Evolutionary conservation across 1,284 basidiomycete genomes (phyloP), one percentile per base, ranked within the genome.

Genomic region (Ceratobasidium sp.): DNA sequence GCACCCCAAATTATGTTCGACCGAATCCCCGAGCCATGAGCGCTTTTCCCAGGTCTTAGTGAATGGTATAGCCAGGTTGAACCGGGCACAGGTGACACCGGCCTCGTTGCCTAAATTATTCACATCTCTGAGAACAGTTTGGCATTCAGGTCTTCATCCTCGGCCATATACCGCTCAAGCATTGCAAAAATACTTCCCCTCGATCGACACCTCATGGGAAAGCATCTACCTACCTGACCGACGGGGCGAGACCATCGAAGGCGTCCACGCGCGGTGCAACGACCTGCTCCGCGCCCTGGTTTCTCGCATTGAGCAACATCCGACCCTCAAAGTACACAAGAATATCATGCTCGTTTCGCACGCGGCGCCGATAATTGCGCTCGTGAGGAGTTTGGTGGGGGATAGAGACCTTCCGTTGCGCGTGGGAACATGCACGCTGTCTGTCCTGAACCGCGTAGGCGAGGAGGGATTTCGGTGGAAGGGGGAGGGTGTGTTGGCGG

Each of bases 21-120:
- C 18, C 23, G 46, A 64, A 33, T 64, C 33, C 51, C 16, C 3
- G 16, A 33, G 14, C 16, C 28, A 54, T 54, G n/a, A 18, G 14
- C 53, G 33, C 33, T 54, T 58, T 30, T 16, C 38, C 0, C 76
- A 91, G 92, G 92, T 9, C 78, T 95, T 11, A 85, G 87, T 4
- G 94, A 95, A 79, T 95, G 92, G 92, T 95, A 91, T 79, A 91
- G 90, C 1, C 91, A 89, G 33, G 91, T 87, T 25, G 80, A 79
- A 7, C 86, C 86, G 0, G 85, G 85, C 9, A 89, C 89, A 8
- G 88, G 66, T 69, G 42, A 59, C 23, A 42, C 40, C 36, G 23
- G 66, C 42, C 53, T 54, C 28, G 53, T 54, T 33, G 28, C 33
- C 18, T 25, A 11, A 23, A 36, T 23, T 67, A 56, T 28, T 23